Base-by-base conservation (phyloP, 2,329 filamentous ascomycete genomes). In the Phyllosticta citrichinensis region DNA sequence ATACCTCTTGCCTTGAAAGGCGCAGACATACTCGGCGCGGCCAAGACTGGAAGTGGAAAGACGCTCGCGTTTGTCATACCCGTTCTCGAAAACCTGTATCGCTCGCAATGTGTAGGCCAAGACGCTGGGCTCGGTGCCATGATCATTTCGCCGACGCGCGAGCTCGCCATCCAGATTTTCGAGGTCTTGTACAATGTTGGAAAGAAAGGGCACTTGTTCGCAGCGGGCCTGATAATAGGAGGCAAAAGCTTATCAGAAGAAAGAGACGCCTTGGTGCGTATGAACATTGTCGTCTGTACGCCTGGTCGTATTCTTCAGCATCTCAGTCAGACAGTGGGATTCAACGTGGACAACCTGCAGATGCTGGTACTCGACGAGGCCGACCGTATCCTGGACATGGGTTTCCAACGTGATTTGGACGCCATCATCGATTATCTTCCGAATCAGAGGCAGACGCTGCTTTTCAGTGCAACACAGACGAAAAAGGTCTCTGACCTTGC, bases 271-370 rank as follows among this genome's bases (percentile, higher is more conserved):
- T 72, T 99, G 63, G 84, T 85, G 2, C 84, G 91, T 65, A 97
- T 99, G 93, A 99, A 97, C 71, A 97, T 99, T 55, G 77, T 99
- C 25, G 91, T 99, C 10, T 96, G 92, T 69, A 99, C 94, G 1
- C 94, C 94, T 0, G 94, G 94, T 1, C 85, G 94, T 40, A 96
- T 99, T 82, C 77, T 97, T 67, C 94, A 99, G 75, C 94, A 99
- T 74, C 80, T 99, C 69, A 93, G 96, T 69, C 92, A 97, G 77
- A 97, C 93, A 0, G 89, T 91, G 0, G 86, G 87, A 19, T 88
- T 99, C 70, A 91, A 93, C 65, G 88, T 93, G 64, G 88, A 94
- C 71, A 94, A 96, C 71, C 74, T 99, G 65, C 90, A 96, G 76
- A 89, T 99, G 72, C 78, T 99, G 57, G 92, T 99, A 0, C 79